Base-by-base conservation (phyloP, 31 red algal species). In the Odonthalia washingtoniensis region DNA sequence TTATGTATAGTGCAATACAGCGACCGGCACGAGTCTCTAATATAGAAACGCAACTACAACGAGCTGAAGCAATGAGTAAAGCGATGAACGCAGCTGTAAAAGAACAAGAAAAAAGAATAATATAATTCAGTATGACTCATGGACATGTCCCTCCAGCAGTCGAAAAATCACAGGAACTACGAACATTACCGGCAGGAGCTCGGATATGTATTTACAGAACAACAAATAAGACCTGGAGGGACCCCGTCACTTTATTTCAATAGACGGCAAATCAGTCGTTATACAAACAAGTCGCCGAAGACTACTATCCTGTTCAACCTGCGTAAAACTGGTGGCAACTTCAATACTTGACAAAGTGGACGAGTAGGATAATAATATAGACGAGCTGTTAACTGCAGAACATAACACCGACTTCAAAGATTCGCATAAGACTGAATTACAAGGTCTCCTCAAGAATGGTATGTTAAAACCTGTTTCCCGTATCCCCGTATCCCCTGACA, bases 241-340 rank as follows among this genome's bases (percentile, higher is more conserved):
- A 2, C 41, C 65, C 24, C 57, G 36, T 41, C 1, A 5, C 0
- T 85, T 72, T 44, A 61, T 85, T 4, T 45, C 34, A 26, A 74
- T 85, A 12, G 67, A 85, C 12, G 82, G 82, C 6, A 67, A 85
- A 33, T 52, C 41, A 57, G 67, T 74, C 9, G 82, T 73, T 2
- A 37, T 85, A 18, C 67, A 85, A 37, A 9, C n/a, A n/a, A n/a
- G n/a, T n/a, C n/a, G n/a, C n/a, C n/a, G n/a, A n/a, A n/a, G n/a
- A n/a, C n/a, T n/a, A n/a, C n/a, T n/a, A n/a, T n/a, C n/a, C n/a
- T n/a, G n/a, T n/a, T n/a, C n/a, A n/a, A n/a, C n/a, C n/a, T n/a
- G n/a, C n/a, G n/a, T n/a, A n/a, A n/a, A n/a, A n/a, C n/a, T n/a
- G n/a, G n/a, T n/a, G n/a, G n/a, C n/a, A n/a, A n/a, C n/a, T n/a